Conservation (phyloP, 2,329 filamentous ascomycete genomes). For the Trichoderma lentiforme region DNA sequence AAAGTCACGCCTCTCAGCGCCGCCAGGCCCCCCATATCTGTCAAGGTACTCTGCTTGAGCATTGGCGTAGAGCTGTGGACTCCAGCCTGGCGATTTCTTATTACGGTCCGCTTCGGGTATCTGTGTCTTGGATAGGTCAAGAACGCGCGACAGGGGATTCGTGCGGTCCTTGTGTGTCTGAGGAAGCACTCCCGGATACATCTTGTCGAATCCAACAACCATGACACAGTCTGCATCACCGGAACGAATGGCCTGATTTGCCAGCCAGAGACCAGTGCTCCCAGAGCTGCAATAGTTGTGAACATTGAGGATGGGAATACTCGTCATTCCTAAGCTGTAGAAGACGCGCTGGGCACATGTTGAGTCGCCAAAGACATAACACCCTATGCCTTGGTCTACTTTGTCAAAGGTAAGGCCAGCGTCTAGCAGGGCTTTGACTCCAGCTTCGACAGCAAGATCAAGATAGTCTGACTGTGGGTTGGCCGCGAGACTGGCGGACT, state of each 20-base stretch:
- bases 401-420: neutral
- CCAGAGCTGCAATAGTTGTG: constrained; percentile 5
- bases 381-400: neutral
- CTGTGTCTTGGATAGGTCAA: neutral
- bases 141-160: neutral
- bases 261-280: neutral
- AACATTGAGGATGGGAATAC: neutral
- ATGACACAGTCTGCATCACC: neutral
- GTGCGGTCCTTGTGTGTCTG: constrained; percentile 1
- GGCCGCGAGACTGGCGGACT: neutral
- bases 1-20: neutral
- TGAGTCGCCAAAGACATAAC: neutral
- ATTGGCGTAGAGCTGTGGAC: neutral
- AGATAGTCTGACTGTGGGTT: constrained; percentile 2
- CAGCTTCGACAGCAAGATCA: neutral
- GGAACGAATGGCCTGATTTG: neutral
- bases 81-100: neutral
- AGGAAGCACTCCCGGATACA: neutral
- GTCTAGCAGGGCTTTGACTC: neutral
- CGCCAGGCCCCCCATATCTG: neutral
- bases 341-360: constrained; percentile 4
- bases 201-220: neutral
- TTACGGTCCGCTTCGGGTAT: neutral
- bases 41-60: neutral
- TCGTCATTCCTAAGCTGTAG: constrained; percentile 4